A percentile compares a stretch with the other conserved stretches of the same genome.
phyloP scores from a whole-genome alignment of 1,284 basidiomycete species.

The Porogramme epimiltina region DNA sequence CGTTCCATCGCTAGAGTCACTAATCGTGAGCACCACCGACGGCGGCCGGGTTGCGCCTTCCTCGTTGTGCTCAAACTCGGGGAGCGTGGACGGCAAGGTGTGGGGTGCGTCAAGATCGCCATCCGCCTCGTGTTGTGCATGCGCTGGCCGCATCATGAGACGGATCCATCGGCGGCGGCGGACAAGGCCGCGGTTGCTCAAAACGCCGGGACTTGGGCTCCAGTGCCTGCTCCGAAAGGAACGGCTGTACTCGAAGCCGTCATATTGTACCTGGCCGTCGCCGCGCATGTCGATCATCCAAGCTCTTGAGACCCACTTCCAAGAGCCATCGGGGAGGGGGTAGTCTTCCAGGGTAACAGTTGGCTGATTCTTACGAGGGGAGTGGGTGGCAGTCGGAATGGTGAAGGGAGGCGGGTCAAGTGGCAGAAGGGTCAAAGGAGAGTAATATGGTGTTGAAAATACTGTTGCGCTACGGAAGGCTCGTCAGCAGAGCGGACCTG shows the following conservation, averaged over 20 bases:
- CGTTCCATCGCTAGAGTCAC: constrained; percentile 15
- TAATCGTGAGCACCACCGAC: constrained; percentile 23
- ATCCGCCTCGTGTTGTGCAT: constrained; percentile 2
- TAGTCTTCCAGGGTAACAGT: constrained; percentile 62
- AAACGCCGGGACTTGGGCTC: constrained; percentile 57
- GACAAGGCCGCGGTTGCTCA: constrained; percentile 71
- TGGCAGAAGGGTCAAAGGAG: constrained; percentile 66
- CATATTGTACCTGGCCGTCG: constrained; percentile 74
- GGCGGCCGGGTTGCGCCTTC: constrained; percentile 32
- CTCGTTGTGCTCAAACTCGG: constrained; percentile 16
- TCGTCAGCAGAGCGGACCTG: neutral
- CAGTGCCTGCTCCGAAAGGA: constrained; percentile 65
- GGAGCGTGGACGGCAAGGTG: constrained; percentile 2
- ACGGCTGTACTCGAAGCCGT: constrained; percentile 86
- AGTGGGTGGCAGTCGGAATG: constrained; percentile 45
- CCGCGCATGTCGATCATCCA: constrained; percentile 89
- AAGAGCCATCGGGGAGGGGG: constrained; percentile 78
- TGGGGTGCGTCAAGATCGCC: constrained; percentile 4
- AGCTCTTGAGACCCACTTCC: constrained; percentile 75
- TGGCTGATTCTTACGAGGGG: constrained; percentile 42
- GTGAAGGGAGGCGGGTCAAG: constrained; percentile 79
- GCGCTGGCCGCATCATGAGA: constrained; percentile 69
- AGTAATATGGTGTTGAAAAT: constrained; percentile 76
- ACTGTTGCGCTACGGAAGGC: constrained; percentile 53
- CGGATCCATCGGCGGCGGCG: constrained; percentile 76